Base-by-base conservation (phyloP, 768 basidiomycete species). In the Mycena haematopus region DNA sequence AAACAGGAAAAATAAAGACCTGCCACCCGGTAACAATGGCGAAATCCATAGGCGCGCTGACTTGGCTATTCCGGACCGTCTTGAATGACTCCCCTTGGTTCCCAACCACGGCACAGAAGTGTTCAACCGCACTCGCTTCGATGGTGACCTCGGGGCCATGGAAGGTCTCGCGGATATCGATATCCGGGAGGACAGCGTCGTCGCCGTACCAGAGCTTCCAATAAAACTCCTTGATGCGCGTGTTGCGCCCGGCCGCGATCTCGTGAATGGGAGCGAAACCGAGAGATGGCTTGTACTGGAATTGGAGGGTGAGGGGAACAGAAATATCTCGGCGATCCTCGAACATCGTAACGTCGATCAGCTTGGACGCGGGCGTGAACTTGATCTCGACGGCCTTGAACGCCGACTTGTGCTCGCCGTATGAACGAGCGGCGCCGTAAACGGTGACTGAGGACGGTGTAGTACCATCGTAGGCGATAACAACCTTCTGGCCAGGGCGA, bases 171-270 rank as follows among this genome's bases (percentile, higher is more conserved):
- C 84, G 85, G 56, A 96, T 82, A 69, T 89, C 84, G 64, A 99
- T 87, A n/a, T 84, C 76, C 11, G 95, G 92, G 25, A 98, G 81
- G 1, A 74, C 74, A 68, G 90, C 85, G 63, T 92, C 80, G 71
- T 95, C 94, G 38, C 97, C 95, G 73, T 95, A 96, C 97, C 97
- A 99, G 35, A 99, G 78, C 73, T 89, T 89, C 97, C 97, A 99
- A 81, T 99, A 99, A 74, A 99, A 99, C 69, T 91, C 86, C 79
- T 97, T 99, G 80, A 99, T 96, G 64, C 92, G 87, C 57, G 81
- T 81, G 79, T 96, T 99, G 68, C 96, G 89, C 63, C 84, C 92
- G 10, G 84, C 82, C 6, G 87, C 85, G 60, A 96, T 78, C 74
- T 99, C 97, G 71, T 96, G 96, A 68, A 99, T 95, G 24, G 97